Conservation (phyloP, 129 eudicot species). For the Rutidosis leptorrhynchoides region DNA sequence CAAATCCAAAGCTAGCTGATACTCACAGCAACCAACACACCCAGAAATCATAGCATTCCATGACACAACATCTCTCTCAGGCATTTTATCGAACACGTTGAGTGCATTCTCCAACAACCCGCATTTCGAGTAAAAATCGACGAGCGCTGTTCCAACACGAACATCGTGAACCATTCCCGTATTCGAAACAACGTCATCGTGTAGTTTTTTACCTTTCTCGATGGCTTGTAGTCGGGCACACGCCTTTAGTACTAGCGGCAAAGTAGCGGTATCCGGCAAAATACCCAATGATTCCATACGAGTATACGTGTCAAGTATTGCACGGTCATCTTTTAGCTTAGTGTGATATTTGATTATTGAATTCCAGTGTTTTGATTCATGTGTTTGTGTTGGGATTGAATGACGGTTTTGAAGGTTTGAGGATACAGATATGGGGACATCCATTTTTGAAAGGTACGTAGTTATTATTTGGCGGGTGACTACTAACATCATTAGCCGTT, state of each 20-base stretch:
- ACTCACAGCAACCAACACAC: constrained; percentile 42
- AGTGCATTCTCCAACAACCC: constrained; percentile 43
- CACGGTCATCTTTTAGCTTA: constrained; percentile 43
- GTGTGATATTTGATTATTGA: constrained; percentile 44
- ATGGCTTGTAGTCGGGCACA: constrained; percentile 41
- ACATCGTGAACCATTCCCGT: constrained; percentile 38
- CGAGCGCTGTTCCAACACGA: constrained; percentile 42
- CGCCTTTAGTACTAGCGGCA: constrained; percentile 62
- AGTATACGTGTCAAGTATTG: constrained; percentile 46
- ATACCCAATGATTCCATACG: constrained; percentile 50
- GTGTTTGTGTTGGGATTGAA: constrained; percentile 29
- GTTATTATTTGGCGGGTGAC: constrained; percentile 35
- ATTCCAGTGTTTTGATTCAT: constrained; percentile 39
- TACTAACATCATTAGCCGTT: too few species aligned
- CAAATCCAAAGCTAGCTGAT: constrained; percentile 33
- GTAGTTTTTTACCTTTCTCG: constrained; percentile 49
- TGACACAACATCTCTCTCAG: constrained; percentile 52
- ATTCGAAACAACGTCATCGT: constrained; percentile 15
- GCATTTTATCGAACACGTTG: constrained; percentile 53
- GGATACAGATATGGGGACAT: constrained; percentile 31
- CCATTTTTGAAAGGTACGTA: constrained; percentile 40
- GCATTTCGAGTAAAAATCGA: constrained; percentile 46
- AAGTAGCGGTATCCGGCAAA: constrained; percentile 42
- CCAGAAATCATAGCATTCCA: constrained; percentile 70
- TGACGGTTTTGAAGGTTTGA: constrained; percentile 25